Evolutionary conservation across 306 rosid species (phyloP).

Genomic region (Myrica gale): DNA sequence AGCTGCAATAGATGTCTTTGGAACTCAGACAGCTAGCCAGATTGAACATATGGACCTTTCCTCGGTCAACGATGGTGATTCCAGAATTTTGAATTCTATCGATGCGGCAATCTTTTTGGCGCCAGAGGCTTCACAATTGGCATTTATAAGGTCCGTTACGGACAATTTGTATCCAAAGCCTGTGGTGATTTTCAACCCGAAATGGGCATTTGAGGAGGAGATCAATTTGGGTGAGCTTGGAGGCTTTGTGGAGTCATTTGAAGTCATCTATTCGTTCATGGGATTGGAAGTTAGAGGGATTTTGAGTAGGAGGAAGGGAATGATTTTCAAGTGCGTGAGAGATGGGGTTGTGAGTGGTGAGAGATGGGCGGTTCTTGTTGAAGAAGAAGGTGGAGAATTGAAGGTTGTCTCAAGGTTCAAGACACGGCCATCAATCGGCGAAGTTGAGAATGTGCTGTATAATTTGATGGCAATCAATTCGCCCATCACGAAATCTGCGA

Average conservation of each 20-base stretch:
- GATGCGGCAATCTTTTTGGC: constrained; percentile 66
- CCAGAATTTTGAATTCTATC: constrained; percentile 42
- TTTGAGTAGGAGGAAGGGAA: constrained; percentile 70
- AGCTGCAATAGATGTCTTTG: constrained; percentile 48
- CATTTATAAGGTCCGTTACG: constrained; percentile 37
- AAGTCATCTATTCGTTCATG: constrained; percentile 71
- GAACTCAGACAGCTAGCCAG: constrained; percentile 41
- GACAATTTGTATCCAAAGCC: constrained; percentile 70
- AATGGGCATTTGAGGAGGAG: constrained; percentile 83
- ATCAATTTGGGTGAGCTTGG: constrained; percentile 50
- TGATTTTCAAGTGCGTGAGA: constrained; percentile 69
- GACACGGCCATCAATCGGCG: constrained; percentile 58
- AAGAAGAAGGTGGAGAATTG: constrained; percentile 70
- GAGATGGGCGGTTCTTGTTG: constrained; percentile 77
- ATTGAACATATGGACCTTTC: constrained; percentile 53
- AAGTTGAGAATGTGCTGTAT: constrained; percentile 85
- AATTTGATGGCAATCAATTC: constrained; percentile 91
- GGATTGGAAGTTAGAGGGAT: constrained; percentile 85
- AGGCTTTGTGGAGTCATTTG: constrained; percentile 72
- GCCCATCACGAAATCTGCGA: constrained; percentile 77
- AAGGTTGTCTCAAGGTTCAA: constrained; percentile 61
- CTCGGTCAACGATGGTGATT: constrained; percentile 36
- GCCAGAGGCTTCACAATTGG: constrained; percentile 58
- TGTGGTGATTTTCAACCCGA: constrained; percentile 76
- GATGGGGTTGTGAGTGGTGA: constrained; percentile 87